A percentile compares a stretch with the other conserved stretches of the same genome.
These are phyloP conservation scores for Komagataella phaffii DNA, from an alignment of 805 yeast genomes.

Conservation along the genomic window DNA sequence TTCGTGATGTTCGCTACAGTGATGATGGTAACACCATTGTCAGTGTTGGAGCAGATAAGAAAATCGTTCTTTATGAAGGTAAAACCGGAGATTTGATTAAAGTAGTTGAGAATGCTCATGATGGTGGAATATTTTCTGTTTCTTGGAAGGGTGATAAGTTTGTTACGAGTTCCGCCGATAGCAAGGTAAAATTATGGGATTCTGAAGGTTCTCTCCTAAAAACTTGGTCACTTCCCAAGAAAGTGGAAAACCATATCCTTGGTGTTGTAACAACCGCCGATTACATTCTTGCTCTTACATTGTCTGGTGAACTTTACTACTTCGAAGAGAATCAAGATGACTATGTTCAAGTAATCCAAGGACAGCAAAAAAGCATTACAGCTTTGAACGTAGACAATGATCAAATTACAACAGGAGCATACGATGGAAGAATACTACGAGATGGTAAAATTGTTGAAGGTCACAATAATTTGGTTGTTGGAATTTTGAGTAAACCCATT, in stretches of 20 bases:
- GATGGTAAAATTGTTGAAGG: conserved; percentile 22
- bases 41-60: conserved; percentile 78
- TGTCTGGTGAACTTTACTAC: conserved; percentile 58
- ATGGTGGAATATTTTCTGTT: conserved; percentile 72
- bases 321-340: conserved; percentile 26
- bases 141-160: conserved; percentile 56
- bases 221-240: conserved; percentile 35
- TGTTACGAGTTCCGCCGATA: conserved; percentile 79
- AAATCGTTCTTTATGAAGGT: conserved; percentile 72
- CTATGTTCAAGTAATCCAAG: conserved; percentile 34
- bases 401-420: conserved; percentile 46
- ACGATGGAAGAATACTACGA: conserved; percentile 60
- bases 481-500: conserved; percentile 20
- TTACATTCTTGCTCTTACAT: conserved; percentile 50
- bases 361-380: conserved; percentile 79
- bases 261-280: conserved; percentile 62
- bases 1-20: conserved; percentile 70
- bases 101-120: conserved; percentile 38
- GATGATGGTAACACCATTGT: conserved; percentile 67
- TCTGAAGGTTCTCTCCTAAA: conserved; percentile 29
- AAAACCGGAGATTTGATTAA: conserved; percentile 64
- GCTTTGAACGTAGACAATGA: conserved; percentile 24
- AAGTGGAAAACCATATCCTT: conserved; percentile 56
- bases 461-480: conserved; percentile 60
- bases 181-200: conserved; percentile 54